These are phyloP conservation scores for Alternaria solani DNA, from an alignment of 2,329 filamentous ascomycete genomes.

Conservation along the genomic window DNA sequence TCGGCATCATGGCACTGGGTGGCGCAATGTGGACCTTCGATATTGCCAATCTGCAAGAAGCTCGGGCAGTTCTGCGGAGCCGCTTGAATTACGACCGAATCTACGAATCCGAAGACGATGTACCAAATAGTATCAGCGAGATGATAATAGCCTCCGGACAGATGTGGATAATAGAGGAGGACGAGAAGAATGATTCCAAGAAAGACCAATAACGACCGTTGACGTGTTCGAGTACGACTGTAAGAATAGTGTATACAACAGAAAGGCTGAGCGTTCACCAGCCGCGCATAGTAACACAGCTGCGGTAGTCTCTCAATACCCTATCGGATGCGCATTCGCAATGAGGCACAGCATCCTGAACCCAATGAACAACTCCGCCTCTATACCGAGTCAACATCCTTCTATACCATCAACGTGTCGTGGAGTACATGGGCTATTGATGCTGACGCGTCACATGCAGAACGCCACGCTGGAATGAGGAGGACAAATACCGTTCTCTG, in stretches of 20 bases:
- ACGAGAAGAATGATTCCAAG: slow-evolving; percentile 15
- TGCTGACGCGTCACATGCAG: slow-evolving; percentile 4
- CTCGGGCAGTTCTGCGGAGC: slow-evolving; percentile 64
- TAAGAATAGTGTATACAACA: slow-evolving; percentile 35
- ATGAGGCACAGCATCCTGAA: background rate
- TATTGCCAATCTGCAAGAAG: slow-evolving; percentile 65
- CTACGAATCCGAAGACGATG: slow-evolving; percentile 56
- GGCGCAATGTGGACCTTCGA: slow-evolving; percentile 80
- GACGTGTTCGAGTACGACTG: slow-evolving; percentile 26
- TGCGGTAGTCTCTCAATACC: background rate
- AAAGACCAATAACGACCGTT: slow-evolving; percentile 24
- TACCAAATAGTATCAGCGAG: slow-evolving; percentile 36
- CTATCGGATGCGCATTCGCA: background rate
- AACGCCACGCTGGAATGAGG: background rate
- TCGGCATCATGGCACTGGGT: slow-evolving; percentile 77
- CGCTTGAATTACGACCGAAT: slow-evolving; percentile 63
- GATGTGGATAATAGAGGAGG: slow-evolving; percentile 48
- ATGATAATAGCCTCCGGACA: slow-evolving; percentile 53
- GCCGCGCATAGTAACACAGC: background rate
- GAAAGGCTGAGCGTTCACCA: slow-evolving; percentile 2
- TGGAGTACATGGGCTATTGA: background rate
- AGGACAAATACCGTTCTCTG: background rate
- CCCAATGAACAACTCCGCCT: background rate
- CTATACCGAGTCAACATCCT: background rate
- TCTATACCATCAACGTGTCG: background rate